These are phyloP conservation scores for Leishmania mexicana DNA, from an alignment of 208 protist genomes.

Conservation along the genomic window DNA sequence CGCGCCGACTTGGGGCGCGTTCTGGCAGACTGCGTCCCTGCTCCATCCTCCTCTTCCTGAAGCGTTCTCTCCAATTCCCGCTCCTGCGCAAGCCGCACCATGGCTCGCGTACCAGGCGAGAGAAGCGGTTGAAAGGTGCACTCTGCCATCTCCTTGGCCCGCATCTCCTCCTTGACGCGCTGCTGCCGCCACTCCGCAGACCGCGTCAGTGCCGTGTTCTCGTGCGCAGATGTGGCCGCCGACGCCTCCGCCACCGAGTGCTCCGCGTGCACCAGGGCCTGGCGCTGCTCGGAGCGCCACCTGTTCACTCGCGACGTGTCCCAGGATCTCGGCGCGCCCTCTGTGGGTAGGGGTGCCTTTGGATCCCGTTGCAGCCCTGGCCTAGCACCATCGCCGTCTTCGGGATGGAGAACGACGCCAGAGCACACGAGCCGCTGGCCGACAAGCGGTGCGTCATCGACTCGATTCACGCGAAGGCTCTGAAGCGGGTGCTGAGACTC, in stretches of 20 bases:
- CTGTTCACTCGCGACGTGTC: slow-evolving; percentile 3
- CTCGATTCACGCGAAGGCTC: no score
- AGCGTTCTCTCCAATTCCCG: slow-evolving; percentile 21
- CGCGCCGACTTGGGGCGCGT: not conserved
- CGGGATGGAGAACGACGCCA: not conserved
- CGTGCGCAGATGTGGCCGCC: not conserved
- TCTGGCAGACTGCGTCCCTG: not conserved
- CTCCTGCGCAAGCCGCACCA: slow-evolving; percentile 40
- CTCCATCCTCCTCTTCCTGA: not conserved
- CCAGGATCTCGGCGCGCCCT: not conserved
- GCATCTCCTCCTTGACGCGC: slow-evolving; percentile 41
- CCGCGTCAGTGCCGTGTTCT: not conserved
- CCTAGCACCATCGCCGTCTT: not conserved
- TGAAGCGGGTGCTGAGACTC: not conserved
- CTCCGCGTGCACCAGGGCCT: not conserved
- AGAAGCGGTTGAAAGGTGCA: slow-evolving; percentile 82
- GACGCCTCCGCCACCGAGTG: not conserved
- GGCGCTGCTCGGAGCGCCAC: not conserved
- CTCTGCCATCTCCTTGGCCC: slow-evolving; percentile 53
- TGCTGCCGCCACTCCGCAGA: slow-evolving; percentile 16
- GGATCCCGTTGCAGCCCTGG: not conserved
- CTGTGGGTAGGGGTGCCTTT: not conserved
- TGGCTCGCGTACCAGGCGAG: slow-evolving; percentile 53
- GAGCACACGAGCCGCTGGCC: not conserved
- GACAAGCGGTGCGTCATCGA: not conserved